Conservation (phyloP, 2,329 filamentous ascomycete species). For the Trichoderma asperellum region DNA sequence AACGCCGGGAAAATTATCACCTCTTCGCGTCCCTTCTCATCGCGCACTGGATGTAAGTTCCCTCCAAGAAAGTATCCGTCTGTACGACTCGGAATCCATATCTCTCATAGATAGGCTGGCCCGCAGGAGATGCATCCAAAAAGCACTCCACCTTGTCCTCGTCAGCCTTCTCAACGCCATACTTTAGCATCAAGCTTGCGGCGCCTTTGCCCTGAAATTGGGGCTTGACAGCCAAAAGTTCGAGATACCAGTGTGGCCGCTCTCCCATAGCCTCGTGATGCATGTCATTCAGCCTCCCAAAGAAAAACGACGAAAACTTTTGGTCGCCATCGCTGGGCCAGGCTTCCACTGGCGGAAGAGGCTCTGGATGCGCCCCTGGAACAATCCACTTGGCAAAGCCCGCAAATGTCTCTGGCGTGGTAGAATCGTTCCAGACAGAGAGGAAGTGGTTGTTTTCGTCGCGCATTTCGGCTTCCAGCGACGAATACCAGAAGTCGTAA, state of each 20-base stretch:
- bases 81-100: constrained; percentile 21
- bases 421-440: constrained; percentile 13
- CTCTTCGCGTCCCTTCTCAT: constrained; percentile 13
- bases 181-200: constrained; percentile 22
- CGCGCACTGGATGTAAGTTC: constrained; percentile 4
- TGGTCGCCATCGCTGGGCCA: constrained; percentile 23
- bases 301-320: constrained; percentile 17
- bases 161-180: constrained; percentile 12
- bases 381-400: constrained; percentile 23
- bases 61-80: constrained; percentile 8
- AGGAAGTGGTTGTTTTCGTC: constrained; percentile 15
- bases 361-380: constrained; percentile 4
- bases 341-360: not conserved
- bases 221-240: constrained; percentile 9
- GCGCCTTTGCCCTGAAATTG: constrained; percentile 21
- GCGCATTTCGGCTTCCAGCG: constrained; percentile 13
- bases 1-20: not conserved
- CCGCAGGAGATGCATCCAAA: constrained; percentile 14
- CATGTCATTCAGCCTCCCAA: constrained; percentile 20
- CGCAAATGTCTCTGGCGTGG: not conserved
- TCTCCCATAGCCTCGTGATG: constrained; percentile 18
- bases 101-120: constrained; percentile 20
- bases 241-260: constrained; percentile 25
- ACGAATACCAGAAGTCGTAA: constrained; percentile 11
- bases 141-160: constrained; percentile 25